A percentile compares a stretch with the other conserved stretches of the same genome.
phyloP scores from a whole-genome alignment of 2,329 filamentous ascomycete genomes.

The Cyphellophora europaea region DNA sequence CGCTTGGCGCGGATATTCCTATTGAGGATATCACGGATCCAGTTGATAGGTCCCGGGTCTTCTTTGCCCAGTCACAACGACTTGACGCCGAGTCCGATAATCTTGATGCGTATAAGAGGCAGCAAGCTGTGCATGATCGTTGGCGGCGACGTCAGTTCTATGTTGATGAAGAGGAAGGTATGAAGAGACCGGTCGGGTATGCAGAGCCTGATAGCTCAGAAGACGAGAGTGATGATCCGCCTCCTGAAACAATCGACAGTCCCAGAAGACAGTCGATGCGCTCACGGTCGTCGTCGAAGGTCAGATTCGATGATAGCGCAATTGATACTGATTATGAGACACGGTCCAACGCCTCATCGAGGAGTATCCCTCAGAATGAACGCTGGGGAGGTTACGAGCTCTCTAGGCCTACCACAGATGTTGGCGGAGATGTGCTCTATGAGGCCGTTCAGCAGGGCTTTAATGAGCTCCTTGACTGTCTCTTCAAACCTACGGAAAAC shows the following conservation, averaged over 20 bases:
- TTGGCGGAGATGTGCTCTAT: slow-evolving; percentile 81
- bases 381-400: slow-evolving; percentile 72
- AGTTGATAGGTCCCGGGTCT: slow-evolving; percentile 30
- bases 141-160: slow-evolving; percentile 75
- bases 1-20: slow-evolving; percentile 31
- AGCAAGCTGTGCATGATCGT: slow-evolving; percentile 51
- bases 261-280: slow-evolving; percentile 36
- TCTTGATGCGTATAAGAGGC: slow-evolving; percentile 26
- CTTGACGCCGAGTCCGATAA: slow-evolving; percentile 30
- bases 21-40: slow-evolving; percentile 33
- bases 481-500: slow-evolving; percentile 77
- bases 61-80: slow-evolving; percentile 28
- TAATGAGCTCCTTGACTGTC: slow-evolving; percentile 78
- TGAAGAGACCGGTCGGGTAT: slow-evolving; percentile 54
- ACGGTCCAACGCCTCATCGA: slow-evolving; percentile 64
- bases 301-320: slow-evolving; percentile 64
- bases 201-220: slow-evolving; percentile 29
- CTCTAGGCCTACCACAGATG: slow-evolving; percentile 69
- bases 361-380: slow-evolving; percentile 56
- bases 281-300: slow-evolving; percentile 69
- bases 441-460: slow-evolving; percentile 86
- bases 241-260: slow-evolving; percentile 34
- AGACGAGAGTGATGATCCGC: slow-evolving; percentile 45
- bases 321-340: slow-evolving; percentile 58
- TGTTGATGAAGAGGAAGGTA: slow-evolving; percentile 75